Base-by-base conservation (phyloP, 2,329 filamentous ascomycete species). In the Canariomyces notabilis region DNA sequence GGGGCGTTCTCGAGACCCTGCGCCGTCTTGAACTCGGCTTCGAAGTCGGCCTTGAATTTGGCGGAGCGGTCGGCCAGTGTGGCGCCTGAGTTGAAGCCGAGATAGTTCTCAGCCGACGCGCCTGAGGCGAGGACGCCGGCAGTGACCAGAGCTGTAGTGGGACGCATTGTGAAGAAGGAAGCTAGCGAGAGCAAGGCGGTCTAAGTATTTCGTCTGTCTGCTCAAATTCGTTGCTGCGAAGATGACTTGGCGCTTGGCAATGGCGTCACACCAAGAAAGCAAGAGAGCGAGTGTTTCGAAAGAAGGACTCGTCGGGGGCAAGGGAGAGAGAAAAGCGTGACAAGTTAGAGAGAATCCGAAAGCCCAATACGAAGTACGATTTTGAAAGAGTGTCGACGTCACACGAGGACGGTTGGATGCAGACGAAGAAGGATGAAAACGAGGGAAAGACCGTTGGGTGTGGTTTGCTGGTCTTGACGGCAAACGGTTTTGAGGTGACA, bases 71-170 rank as follows among this genome's bases (percentile, higher is more conserved):
- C 70, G 54, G 67, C 61, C 38, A 67, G 59, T 32, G 68, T 74
- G 40, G 69, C 61, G 49, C 73, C 73, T 0, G 72, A 75, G 70
- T 75, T 76, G 70, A 76, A 76, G 52, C 73, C 73, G 21, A 76
- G 69, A 60, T 73, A 75, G 69, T 73, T 75, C 56, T 68, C 58
- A 50, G 59, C 61, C 48, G 69, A 65, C 40, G 58, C 67, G 50
- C 67, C 64, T 22, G 67, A 55, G 48, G 66, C 69, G 55, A 74
- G 63, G 42, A 63, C 62, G 58, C 63, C 58, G 51, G 67, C 64
- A 46, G 66, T 64, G 47, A 65, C 64, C 41, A 72, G 39, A 35
- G 64, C 57, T 32, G 64, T 52, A 26, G 67, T 63, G 52, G 66
- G 53, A 64, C 64, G 70, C 72, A 75, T 75, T 44, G 23, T 65